phyloP scores from a whole-genome alignment of 225 moss, liverwort and hornwort species.

The Antitrichia curtipendula region DNA sequence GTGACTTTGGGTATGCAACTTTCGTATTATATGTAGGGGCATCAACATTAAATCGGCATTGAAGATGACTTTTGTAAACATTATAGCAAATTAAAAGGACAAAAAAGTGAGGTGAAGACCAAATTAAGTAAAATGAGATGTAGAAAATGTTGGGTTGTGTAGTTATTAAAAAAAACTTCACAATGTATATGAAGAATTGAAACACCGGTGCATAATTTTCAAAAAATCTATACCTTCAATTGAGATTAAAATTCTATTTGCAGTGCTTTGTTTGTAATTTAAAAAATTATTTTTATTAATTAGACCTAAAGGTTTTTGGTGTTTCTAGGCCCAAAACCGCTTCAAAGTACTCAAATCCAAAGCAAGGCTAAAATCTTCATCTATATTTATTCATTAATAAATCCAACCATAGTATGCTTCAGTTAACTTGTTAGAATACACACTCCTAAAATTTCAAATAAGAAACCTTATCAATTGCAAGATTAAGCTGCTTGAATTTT shows the following conservation, averaged over 20 bases:
- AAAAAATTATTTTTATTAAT: too few relatives aligned
- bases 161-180: background rate
- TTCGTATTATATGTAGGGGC: rapidly evolving
- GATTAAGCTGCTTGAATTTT: too few relatives aligned
- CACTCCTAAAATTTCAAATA: too few relatives aligned
- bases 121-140: background rate
- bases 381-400: too few relatives aligned
- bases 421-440: too few relatives aligned
- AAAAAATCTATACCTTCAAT: background rate
- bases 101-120: background rate
- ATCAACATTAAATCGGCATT: background rate
- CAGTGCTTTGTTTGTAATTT: rapidly evolving
- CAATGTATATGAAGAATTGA: background rate
- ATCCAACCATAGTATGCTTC: too few relatives aligned
- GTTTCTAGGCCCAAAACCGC: too few relatives aligned
- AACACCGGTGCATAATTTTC: background rate
- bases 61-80: background rate
- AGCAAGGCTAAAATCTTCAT: too few relatives aligned
- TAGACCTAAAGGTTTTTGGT: too few relatives aligned
- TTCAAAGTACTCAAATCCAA: too few relatives aligned
- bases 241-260: background rate
- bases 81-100: background rate
- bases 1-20: rapidly evolving
- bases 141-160: background rate
- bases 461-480: too few relatives aligned